Evolutionary conservation across 768 basidiomycete species (phyloP), one percentile per base, ranked within the genome.

Genomic region (Macrolepiota fuliginosa): DNA sequence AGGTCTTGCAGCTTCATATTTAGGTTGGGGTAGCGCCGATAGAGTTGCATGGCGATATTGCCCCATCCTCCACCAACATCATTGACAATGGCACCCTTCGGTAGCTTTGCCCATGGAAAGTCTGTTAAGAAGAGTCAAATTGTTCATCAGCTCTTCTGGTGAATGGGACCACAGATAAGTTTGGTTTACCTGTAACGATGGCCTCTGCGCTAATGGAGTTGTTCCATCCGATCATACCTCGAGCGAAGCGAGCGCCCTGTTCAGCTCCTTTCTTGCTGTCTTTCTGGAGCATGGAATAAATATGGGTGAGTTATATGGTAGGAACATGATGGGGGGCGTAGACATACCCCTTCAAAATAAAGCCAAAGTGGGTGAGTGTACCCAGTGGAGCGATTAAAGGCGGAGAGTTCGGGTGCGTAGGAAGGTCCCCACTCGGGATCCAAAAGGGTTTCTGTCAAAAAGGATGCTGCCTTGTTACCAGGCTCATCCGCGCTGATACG

Each of bases 61-160:
- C 79, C 80, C 47, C 74, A 69, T 7, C 75, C 74, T n/a, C 76
- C 76, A 4, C 76, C 79, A 7, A 79, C 75, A 57, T 80, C 78
- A 35, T 75, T 74, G 9, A 80, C 68, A 5, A 69, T 65, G 12
- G 73, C 65, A 13, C 70, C 72, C 45, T 46, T 61, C 4, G 53
- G 60, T 4, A 71, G 64, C 9, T 66, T 47, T 36, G 58, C 65
- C 78, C 78, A 79, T 3, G 75, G 75, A 55, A 71, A 76, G 9
- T 69, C 77, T 77, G 36, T 39, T 32, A 29, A 2, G 32, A 52
- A 12, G 46, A 45, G 15, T 4, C 22, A 5, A 17, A 9, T 42
- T 15, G 40, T 17, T 6, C 36, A 7, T 45, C 53, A 13, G 25
- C 12, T 3, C 22, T 10, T 49, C 4, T 3, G 19, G 4, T n/a